Evolutionary conservation across 1,284 basidiomycete genomes (phyloP), one percentile per base, ranked within the genome.

Genomic region (Sutorius eximius): DNA sequence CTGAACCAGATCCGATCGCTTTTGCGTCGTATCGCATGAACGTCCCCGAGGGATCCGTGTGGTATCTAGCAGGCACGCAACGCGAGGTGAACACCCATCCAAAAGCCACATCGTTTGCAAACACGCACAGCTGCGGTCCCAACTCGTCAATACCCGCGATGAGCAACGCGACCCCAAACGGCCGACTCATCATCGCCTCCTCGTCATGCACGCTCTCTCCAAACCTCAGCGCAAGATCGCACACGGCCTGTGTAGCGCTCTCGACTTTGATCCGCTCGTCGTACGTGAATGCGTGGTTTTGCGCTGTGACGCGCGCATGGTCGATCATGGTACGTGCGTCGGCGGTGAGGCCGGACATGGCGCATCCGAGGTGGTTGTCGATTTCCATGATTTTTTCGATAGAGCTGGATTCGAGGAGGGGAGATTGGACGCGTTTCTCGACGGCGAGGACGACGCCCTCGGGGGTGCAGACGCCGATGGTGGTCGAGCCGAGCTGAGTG

Each of bases 381-480:
- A 99, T 98, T 79, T 99, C 96, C 95, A 99, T 98, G 72, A 99
- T 99, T 81, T 99, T 99, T 73, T 99, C 97, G 71, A 99, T 96
- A 53, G 94, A 95, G 59, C 86, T 91, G 18, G 93, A 87, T 77
- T 98, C 97, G 62, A 99, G 86, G 52, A 99, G 83, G 24, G 94
- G 91, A 0, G 95, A 98, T 75, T 98, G 95, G 50, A 98, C 94
- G 72, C 97, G 94, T 79, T 99, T 98, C 81, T 99, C 97, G 59
- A 99, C 95, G 49, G 87, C 97, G 59, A 99, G 87, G 57, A 99
- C 82, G 60, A 95, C 91, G 55, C 97, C 97, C 61, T 93, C 81
- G 37, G 86, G 81, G 29, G 93, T 95, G 61, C 83, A 82, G 67
- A 96, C 89, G 55, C 96, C 97, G 62, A 99, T 92, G 18, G 97